Base-by-base conservation (phyloP, 1,284 basidiomycete species). In the Calocybe gambosa region DNA sequence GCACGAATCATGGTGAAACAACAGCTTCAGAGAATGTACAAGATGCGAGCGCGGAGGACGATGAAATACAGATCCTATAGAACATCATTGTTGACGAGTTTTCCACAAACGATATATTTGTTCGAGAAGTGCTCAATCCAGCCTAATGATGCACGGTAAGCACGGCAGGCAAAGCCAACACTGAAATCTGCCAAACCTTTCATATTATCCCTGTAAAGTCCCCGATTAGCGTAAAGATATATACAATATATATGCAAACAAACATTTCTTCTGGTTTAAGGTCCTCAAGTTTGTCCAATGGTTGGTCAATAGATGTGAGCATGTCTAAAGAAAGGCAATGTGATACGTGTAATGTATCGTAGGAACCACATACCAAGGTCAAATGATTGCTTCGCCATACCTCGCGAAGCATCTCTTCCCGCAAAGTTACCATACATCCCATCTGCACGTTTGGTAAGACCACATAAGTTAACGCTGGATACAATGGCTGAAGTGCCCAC, bases 341-440 rank as follows among this genome's bases (percentile, higher is more conserved):
- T 28, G 8, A 13, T 44, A 31, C 42, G 15, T 34, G 43, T 44
- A 12, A 42, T 34, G 42, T 21, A 19, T 29, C 5, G 13, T 9
- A 29, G 8, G 19, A 15, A 29, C 29, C 23, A 16, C 13, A 51
- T 58, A 91, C 92, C 90, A 21, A 74, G 40, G 56, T 94, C 93
- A 56, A 97, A 97, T 3, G 90, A 93, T 68, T 97, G 93, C 66
- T 94, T 96, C 6, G 93, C 93, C 93, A 96, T 95, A 9, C 93
- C 93, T 38, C 93, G 73, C 7, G 89, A 93, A 0, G 93, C 93
- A 67, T 97, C 93, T 43, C 92, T 73, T 2, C 93, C 93, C 1
- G 93, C 93, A 73, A 97, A 96, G 67, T 96, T 96, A 25, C 93
- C 93, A 60, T 97, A 97, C 77, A 93, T 92, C 0, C 93, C 93